Conservation (phyloP, 495 filamentous ascomycete species). For the Hypoxylon fuscum region DNA sequence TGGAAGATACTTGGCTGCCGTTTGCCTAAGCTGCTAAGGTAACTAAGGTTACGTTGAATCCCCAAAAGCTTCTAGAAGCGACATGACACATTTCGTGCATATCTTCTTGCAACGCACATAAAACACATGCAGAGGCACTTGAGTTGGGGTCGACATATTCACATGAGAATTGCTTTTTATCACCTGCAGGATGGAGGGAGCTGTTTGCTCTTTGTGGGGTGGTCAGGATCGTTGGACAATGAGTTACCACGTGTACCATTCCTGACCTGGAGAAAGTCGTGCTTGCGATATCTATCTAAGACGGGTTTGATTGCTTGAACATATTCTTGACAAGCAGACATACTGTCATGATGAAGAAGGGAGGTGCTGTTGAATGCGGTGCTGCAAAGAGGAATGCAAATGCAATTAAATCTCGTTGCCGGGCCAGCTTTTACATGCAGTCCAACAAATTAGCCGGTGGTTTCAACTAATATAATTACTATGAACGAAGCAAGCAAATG, state of each 20-base stretch:
- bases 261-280: neutral
- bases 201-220: conserved; percentile 30
- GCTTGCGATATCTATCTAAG: neutral
- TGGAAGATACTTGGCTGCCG: too few species aligned
- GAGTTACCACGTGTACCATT: neutral
- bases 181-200: conserved; percentile 30
- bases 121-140: conserved; percentile 11
- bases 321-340: conserved; percentile 12
- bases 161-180: conserved; percentile 4
- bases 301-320: neutral
- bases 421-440: conserved; percentile 28
- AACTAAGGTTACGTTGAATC: too few species aligned
- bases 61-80: conserved; percentile 27
- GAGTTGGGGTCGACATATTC: conserved; percentile 3
- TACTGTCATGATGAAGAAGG: conserved; percentile 4
- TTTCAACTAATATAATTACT: neutral
- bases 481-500: neutral
- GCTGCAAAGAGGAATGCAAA: conserved; percentile 17
- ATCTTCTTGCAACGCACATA: conserved; percentile 13
- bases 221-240: conserved; percentile 7
- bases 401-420: conserved; percentile 41
- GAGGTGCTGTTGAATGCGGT: neutral
- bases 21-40: too few species aligned
- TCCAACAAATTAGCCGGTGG: conserved; percentile 16
- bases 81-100: conserved; percentile 21